These are phyloP conservation scores for Trichoderma atroviride DNA, from an alignment of 2,329 filamentous ascomycete species.

Conservation along the genomic window DNA sequence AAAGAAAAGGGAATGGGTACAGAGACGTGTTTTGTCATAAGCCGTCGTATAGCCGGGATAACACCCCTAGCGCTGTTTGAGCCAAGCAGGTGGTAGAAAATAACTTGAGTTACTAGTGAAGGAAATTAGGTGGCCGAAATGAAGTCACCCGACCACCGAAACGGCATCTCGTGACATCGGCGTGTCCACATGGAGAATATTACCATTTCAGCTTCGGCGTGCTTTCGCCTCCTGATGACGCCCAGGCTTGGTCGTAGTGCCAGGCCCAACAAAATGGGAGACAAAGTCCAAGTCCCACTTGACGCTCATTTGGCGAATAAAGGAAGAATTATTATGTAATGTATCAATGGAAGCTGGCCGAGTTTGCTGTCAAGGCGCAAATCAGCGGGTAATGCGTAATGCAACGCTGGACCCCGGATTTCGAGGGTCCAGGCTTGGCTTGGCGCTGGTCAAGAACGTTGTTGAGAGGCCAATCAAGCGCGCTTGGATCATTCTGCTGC, in stretches of 20 bases:
- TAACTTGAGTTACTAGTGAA: slow-evolving; percentile 4
- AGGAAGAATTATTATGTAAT: slow-evolving; percentile 10
- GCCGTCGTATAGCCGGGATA: slow-evolving; percentile 26
- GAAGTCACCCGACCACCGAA: slow-evolving; percentile 25
- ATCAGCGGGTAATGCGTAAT: slow-evolving; percentile 21
- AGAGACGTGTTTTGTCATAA: slow-evolving; percentile 21
- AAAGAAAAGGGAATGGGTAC: slow-evolving; percentile 12
- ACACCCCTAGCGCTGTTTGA: slow-evolving; percentile 21
- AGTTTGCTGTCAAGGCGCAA: neutral
- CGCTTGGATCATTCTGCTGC: slow-evolving; percentile 15
- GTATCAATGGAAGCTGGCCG: neutral
- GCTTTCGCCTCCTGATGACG: slow-evolving; percentile 25
- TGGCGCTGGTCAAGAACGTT: slow-evolving; percentile 2
- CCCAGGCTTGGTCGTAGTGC: slow-evolving; percentile 13
- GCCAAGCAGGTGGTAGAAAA: neutral
- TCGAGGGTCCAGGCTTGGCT: neutral
- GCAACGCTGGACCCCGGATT: slow-evolving; percentile 21
- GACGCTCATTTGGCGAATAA: neutral
- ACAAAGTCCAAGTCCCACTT: slow-evolving; percentile 10
- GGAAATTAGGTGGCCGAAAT: slow-evolving; percentile 16
- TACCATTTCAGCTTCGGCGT: slow-evolving; percentile 8
- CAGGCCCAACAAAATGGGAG: slow-evolving; percentile 22
- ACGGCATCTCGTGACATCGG: slow-evolving; percentile 21
- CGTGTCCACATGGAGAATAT: slow-evolving; percentile 19
- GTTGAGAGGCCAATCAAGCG: slow-evolving; percentile 1